Evolutionary conservation across 1,284 basidiomycete species (phyloP), one percentile per base, ranked within the genome.

Genomic region (Tilletia caries): DNA sequence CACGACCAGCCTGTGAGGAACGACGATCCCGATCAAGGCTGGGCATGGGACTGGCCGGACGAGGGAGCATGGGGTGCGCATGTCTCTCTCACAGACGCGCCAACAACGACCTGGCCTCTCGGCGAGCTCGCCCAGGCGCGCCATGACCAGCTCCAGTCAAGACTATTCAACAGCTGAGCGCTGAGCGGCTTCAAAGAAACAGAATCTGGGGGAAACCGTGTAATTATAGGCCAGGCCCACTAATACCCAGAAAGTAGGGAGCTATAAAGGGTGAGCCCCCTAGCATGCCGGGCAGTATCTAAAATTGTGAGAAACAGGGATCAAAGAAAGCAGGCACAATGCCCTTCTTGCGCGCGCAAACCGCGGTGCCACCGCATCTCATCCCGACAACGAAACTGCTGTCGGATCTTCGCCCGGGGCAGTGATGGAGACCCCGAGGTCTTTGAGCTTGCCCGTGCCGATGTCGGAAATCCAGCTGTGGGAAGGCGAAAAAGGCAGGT

Each of bases 141-240:
- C 72, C 95, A 98, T 84, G 95, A 98, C 85, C 85, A 94, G 78
- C 91, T 96, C 82, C 95, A 98, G 85, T 95, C 93, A 44, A 87
- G 95, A 66, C 92, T 98, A 75, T 98, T 98, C 87, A 98, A 98
- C 84, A 84, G 83, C 54, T 85, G 69, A 72, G 3, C 2, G 18
- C 20, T 6, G 48, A 6, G 15, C 46, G 46, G 48, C 48, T 41
- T 41, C 37, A 41, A 41, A 41, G 0, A 41, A 2, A 15, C 37
- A 41, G 15, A 41, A n/a, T n/a, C n/a, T n/a, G n/a, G n/a, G n/a
- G n/a, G n/a, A n/a, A n/a, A n/a, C n/a, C n/a, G n/a, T n/a, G n/a
- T n/a, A n/a, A n/a, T n/a, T n/a, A n/a, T n/a, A n/a, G n/a, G n/a
- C n/a, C n/a, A n/a, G n/a, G n/a, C n/a, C n/a, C n/a, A n/a, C n/a